A percentile compares a stretch with the other conserved stretches of the same genome.
These are phyloP conservation scores for Kluyveromyces sp. DNA, from an alignment of 1,139 yeast species.

Conservation along the genomic window DNA sequence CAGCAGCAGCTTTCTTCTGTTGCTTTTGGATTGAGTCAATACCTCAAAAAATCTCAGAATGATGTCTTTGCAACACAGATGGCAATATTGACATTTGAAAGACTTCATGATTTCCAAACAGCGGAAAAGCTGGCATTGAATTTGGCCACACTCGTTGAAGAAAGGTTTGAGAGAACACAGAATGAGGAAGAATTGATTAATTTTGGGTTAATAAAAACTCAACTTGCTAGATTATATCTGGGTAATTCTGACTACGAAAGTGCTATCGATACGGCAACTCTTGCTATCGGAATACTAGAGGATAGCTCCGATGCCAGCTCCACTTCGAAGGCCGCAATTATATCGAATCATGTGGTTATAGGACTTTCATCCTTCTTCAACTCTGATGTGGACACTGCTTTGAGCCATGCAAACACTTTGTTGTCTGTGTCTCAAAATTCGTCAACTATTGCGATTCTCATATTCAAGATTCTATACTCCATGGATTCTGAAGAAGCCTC, in stretches of 20 bases:
- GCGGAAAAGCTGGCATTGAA: constrained; percentile 46
- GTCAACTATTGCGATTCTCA: constrained; percentile 57
- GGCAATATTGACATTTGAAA: constrained; percentile 57
- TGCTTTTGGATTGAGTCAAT: constrained; percentile 64
- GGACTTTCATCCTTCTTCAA: constrained; percentile 66
- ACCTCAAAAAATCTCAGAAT: constrained; percentile 58
- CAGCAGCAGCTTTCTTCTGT: constrained; percentile 64
- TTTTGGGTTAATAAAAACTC: constrained; percentile 58
- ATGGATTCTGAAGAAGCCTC: constrained; percentile 65
- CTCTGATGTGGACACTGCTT: constrained; percentile 54
- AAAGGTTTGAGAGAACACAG: constrained; percentile 51
- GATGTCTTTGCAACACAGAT: constrained; percentile 58
- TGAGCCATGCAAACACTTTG: constrained; percentile 59
- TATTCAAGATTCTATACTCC: constrained; percentile 75
- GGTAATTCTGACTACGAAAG: constrained; percentile 49
- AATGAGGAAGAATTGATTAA: constrained; percentile 40
- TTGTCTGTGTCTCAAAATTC: constrained; percentile 50
- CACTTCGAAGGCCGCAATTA: constrained; percentile 27
- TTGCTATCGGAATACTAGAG: constrained; percentile 46
- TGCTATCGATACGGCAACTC: constrained; percentile 58
- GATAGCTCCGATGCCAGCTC: constrained; percentile 31
- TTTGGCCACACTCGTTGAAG: constrained; percentile 48
- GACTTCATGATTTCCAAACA: constrained; percentile 53
- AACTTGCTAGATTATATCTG: constrained; percentile 60
- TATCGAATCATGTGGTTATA: constrained; percentile 60